These are phyloP conservation scores for Penicillium sp. DNA, from an alignment of 2,329 filamentous ascomycete genomes.

Conservation along the genomic window DNA sequence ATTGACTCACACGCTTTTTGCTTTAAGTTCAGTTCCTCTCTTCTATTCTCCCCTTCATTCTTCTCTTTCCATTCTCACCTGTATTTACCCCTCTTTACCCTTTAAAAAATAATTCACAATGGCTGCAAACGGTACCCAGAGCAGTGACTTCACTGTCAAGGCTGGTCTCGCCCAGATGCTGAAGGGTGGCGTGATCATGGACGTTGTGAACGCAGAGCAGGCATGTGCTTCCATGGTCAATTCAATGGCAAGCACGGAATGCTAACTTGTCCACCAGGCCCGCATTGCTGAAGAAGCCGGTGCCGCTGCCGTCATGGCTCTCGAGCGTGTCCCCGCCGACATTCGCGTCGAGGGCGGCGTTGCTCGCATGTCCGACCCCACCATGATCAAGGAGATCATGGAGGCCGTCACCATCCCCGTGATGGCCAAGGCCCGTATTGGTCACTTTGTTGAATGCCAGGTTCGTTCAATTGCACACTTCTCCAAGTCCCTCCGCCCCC, in stretches of 20 bases:
- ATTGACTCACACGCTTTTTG: constrained; percentile 25
- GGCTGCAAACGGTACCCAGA: constrained; percentile 37
- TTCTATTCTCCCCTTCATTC: constrained; percentile 3
- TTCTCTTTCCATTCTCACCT: constrained; percentile 8
- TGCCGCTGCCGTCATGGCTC: constrained; percentile 95
- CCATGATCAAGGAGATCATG: constrained; percentile 95
- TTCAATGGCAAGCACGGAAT: background rate
- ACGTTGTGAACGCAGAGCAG: constrained; percentile 89
- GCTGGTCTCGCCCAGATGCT: constrained; percentile 95
- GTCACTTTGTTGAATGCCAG: constrained; percentile 96
- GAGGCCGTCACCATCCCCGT: constrained; percentile 92
- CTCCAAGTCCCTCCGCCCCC: background rate
- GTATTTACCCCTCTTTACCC: constrained; percentile 3
- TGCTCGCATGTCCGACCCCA: constrained; percentile 92
- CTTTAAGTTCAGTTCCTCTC: constrained; percentile 2
- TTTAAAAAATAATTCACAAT: constrained; percentile 29
- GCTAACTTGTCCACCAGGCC: constrained; percentile 56
- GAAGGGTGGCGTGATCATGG: constrained; percentile 99
- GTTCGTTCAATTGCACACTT: constrained; percentile 39
- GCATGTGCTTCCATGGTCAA: constrained; percentile 40
- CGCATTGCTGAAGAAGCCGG: constrained; percentile 97
- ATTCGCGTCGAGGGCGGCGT: constrained; percentile 92
- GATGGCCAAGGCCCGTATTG: constrained; percentile 98
- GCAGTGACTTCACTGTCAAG: constrained; percentile 81
- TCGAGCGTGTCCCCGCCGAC: constrained; percentile 95